Evolutionary conservation across 352 stramenopile genomes (phyloP).

Genomic region (Phytophthora tubulina): DNA sequence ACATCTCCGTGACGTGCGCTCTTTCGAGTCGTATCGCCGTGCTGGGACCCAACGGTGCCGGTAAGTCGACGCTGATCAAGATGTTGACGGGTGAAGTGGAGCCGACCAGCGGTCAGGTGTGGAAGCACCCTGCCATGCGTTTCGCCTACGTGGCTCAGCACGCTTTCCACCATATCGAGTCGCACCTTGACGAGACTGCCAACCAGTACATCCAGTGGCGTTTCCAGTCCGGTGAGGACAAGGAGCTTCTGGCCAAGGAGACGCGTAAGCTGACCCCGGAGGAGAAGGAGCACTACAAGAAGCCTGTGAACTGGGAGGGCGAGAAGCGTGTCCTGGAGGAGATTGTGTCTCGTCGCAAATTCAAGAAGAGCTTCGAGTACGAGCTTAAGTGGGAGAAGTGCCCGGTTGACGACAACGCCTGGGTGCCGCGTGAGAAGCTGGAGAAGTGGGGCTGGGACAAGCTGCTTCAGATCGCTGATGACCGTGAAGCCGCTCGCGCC

Average conservation of each 20-base stretch:
- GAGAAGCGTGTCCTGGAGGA: conserved; percentile 92
- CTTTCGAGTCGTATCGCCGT: conserved; percentile 84
- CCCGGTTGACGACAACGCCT: conserved; percentile 96
- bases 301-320: conserved; percentile 94
- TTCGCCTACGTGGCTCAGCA: conserved; percentile 98
- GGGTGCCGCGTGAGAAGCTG: conserved; percentile 93
- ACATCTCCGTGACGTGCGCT: conserved; percentile 83
- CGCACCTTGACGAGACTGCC: conserved; percentile 96
- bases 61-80: conserved; percentile 98
- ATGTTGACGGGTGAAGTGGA: conserved; percentile 91
- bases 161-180: conserved; percentile 98
- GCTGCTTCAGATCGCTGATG: conserved; percentile 96
- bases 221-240: conserved; percentile 94
- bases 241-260: conserved; percentile 94
- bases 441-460: conserved; percentile 98
- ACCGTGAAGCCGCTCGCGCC: conserved; percentile 94
- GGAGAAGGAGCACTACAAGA: conserved; percentile 95
- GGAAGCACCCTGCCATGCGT: conserved; percentile 91
- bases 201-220: conserved; percentile 98
- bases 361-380: conserved; percentile 97
- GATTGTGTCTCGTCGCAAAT: conserved; percentile 93
- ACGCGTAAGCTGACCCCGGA: conserved; percentile 91
- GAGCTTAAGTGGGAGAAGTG: conserved; percentile 97
- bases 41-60: conserved; percentile 93
- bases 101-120: conserved; percentile 74